Evolutionary conservation across 768 basidiomycete genomes (phyloP), one percentile per base, ranked within the genome.

Genomic region (Stropharia rugosoannulata): DNA sequence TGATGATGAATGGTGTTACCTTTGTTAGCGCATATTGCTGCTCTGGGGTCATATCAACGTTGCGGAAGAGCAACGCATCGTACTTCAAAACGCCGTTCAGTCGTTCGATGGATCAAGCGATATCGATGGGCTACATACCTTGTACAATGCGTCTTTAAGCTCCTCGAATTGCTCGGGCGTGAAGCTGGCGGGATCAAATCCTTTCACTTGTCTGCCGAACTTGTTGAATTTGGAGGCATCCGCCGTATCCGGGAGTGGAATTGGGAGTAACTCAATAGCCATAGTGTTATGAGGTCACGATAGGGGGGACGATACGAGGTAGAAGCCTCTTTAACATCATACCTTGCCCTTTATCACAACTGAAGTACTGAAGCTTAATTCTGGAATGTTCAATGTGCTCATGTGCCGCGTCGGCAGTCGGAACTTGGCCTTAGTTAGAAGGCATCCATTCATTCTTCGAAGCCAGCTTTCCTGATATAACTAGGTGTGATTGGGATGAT

Each of bases 11-110:
- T 3, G 35, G 45, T 58, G 74, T 54, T 62, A 87, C 91, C 81
- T 93, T 92, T 13, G 90, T 93, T 54, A 95, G 69, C 16, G 82
- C 81, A 69, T 89, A 93, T 68, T 94, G 92, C 66, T 90, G 83
- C 72, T 92, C 88, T 0, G 92, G 91, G 4, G 83, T 81, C 32
- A 94, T 66, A 29, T 79, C 70, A 32, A 78, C 79, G 63, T 87
- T 70, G 52, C 88, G 80, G 74, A 94, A 95, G 50, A 95, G 76
- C 39, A 95, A 78, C 8, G 78, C 79, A 41, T 81, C 80, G 62
- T 94, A 78, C 89, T 93, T 8, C 22, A 32, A 35, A 42, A 32
- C 16, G 37, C 40, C 25, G 10, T 11, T 29, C 25, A 13, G 6
- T 11, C 40, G 41, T 8, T 12, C 42, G 9, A 16, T 27, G 12